Base-by-base conservation (phyloP, 495 filamentous ascomycete species). In the Trichoderma reesei region DNA sequence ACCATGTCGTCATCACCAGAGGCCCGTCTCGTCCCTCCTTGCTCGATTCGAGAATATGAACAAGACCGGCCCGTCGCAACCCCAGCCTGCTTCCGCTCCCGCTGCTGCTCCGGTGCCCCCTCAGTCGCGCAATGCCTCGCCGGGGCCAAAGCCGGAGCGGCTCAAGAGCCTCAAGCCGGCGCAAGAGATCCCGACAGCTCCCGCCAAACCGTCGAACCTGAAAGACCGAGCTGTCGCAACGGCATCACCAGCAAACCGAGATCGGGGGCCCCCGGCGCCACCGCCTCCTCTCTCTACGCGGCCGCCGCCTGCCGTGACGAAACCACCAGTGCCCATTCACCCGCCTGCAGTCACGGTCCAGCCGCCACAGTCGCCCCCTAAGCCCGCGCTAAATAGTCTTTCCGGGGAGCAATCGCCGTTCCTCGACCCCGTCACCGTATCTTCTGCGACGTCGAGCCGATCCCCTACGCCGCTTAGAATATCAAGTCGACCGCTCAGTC, bases 11-110 rank as follows among this genome's bases (percentile, higher is more conserved):
- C 61, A 77, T 67, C 41, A 31, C 41, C 65, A 84, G 82, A 82
- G 83, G 79, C 90, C 94, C 0, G 94, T 98, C 34, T 98, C 94
- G 48, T 96, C 93, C 56, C 79, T 98, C 39, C 83, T 90, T 59
- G 94, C 92, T 48, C 88, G 93, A 72, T 98, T 98, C 71, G 94
- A 98, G 79, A 88, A 88, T 64, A 86, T 96, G 72, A 82, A 87
- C 42, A 84, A 83, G 67, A 70, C 78, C 62, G 83, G 76, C 69
- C 63, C 65, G 71, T 16, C 59, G 39, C 39, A 38, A 7, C 5
- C 59, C 18, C 63, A 71, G 56, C 36, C 68, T 63, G 26, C 68
- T 16, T 14, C 72, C 46, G 65, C 74, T 67, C 67, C 68, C 67
- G 46, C 78, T 64, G n/a, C n/a, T n/a, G n/a, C n/a, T n/a, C n/a